Evolutionary conservation across 2,329 filamentous ascomycete species (phyloP).

Genomic region (Colletotrichum horii): DNA sequence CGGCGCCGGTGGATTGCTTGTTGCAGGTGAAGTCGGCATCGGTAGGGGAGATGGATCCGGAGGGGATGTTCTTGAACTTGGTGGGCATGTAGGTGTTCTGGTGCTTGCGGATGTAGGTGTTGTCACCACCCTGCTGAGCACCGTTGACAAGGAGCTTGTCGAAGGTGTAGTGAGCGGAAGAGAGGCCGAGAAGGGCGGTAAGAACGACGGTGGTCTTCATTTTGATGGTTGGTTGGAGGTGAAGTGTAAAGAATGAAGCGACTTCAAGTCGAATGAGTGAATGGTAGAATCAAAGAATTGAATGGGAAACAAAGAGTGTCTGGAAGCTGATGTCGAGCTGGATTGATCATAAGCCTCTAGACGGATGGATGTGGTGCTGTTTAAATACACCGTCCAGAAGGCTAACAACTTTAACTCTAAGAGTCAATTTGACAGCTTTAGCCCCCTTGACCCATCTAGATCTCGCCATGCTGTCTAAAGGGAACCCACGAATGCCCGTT

Average conservation of each 20-base stretch:
- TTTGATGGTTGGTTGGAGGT: background rate
- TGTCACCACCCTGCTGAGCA: conserved; percentile 22
- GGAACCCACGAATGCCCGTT: background rate
- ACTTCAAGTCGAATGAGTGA: conserved; percentile 12
- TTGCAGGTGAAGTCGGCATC: conserved; percentile 21
- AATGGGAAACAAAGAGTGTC: background rate
- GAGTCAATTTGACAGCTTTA: background rate
- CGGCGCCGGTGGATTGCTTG: background rate
- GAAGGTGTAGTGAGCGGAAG: conserved; percentile 28
- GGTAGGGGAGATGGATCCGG: conserved; percentile 6
- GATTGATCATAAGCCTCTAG: background rate
- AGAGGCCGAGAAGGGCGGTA: conserved; percentile 10
- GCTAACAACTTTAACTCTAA: conserved; percentile 25
- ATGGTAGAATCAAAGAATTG: background rate
- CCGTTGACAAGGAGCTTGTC: conserved; percentile 26
- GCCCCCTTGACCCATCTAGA: background rate
- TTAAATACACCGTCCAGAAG: conserved; percentile 10
- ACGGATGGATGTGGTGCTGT: background rate
- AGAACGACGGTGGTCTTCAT: conserved; percentile 11
- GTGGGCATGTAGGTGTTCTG: conserved; percentile 23
- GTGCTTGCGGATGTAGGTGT: conserved; percentile 24
- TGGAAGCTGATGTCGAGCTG: background rate
- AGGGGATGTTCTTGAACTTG: conserved; percentile 16
- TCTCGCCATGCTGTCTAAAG: background rate
- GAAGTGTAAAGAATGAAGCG: conserved; percentile 1